Evolutionary conservation across 768 basidiomycete genomes (phyloP).

Genomic region (Symmetrospora coprosmae): DNA sequence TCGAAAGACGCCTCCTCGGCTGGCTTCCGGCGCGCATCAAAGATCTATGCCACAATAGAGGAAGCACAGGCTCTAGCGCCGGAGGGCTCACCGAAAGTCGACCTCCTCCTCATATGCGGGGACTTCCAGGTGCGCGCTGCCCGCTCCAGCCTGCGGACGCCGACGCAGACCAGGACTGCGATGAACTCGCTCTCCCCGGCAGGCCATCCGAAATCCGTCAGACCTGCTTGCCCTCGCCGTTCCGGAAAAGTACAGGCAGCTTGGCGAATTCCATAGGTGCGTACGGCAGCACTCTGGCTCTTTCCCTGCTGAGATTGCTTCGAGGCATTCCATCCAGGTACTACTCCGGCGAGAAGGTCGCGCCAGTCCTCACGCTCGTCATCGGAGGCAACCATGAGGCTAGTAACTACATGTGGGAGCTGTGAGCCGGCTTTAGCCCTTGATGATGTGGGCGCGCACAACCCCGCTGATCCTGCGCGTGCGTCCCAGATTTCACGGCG

Average conservation of each 20-base stretch:
- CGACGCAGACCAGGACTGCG: background rate
- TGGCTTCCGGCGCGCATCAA: too few relatives aligned
- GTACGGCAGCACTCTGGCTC: too few relatives aligned
- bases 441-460: background rate
- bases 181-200: slow-evolving; percentile 27
- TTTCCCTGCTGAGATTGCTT: background rate
- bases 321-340: slow-evolving; percentile 60
- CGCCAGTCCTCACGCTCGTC: slow-evolving; percentile 76
- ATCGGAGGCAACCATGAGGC: slow-evolving; percentile 98
- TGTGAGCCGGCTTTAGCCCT: slow-evolving; percentile 45
- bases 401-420: slow-evolving; percentile 89
- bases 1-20: too few relatives aligned
- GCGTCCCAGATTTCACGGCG: background rate
- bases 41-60: slow-evolving; percentile 61
- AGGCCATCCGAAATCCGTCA: slow-evolving; percentile 69
- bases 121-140: slow-evolving; percentile 51
- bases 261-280: slow-evolving; percentile 60
- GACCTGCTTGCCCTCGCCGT: slow-evolving; percentile 86
- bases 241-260: slow-evolving; percentile 67
- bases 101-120: slow-evolving; percentile 80
- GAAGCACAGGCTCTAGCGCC: slow-evolving; percentile 50
- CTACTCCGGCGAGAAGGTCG: slow-evolving; percentile 65
- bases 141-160: background rate
- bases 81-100: slow-evolving; percentile 56
- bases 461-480: background rate